These are phyloP conservation scores for Juglanconis sp. DNA, from an alignment of 2,329 filamentous ascomycete species.

Conservation along the genomic window DNA sequence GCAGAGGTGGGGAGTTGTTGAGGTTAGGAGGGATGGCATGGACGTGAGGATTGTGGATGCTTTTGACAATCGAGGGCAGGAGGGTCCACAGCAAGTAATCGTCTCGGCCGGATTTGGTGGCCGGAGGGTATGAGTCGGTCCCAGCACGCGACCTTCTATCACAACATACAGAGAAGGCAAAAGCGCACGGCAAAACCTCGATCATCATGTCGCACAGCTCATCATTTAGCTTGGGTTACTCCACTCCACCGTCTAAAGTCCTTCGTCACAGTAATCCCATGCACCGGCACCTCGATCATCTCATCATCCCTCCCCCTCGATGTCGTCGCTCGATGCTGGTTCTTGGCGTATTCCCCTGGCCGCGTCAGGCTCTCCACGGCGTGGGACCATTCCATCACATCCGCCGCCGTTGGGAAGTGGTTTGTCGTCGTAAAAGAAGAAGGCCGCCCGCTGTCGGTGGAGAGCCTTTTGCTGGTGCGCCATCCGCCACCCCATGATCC, in stretches of 20 bases:
- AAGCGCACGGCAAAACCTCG: neutral
- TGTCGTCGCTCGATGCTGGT: neutral
- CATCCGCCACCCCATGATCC: neutral
- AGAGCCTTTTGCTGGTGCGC: slow-evolving; percentile 13
- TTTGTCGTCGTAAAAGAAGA: slow-evolving; percentile 8
- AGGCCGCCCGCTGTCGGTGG: slow-evolving; percentile 9
- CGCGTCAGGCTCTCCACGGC: neutral
- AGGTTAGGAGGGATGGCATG: slow-evolving; percentile 29
- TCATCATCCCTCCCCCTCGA: neutral
- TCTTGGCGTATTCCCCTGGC: neutral
- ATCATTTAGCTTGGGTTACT: neutral
- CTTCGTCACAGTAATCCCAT: slow-evolving; percentile 1
- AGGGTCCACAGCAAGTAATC: slow-evolving; percentile 1
- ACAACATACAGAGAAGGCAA: neutral
- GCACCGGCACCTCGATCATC: neutral
- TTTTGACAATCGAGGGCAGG: slow-evolving; percentile 24
- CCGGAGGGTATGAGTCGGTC: slow-evolving; percentile 3
- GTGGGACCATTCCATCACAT: neutral
- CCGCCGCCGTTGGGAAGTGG: neutral
- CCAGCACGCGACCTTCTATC: neutral
- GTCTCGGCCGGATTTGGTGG: slow-evolving; percentile 15
- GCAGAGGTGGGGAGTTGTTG: slow-evolving; percentile 52
- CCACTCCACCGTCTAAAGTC: slow-evolving; percentile 2
- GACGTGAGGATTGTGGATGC: slow-evolving; percentile 38
- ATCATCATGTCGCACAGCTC: neutral